A percentile compares a stretch with the other conserved stretches of the same genome.
These are phyloP conservation scores for Recurvomyces mirabilis DNA, from an alignment of 495 filamentous ascomycete species.

Conservation along the genomic window DNA sequence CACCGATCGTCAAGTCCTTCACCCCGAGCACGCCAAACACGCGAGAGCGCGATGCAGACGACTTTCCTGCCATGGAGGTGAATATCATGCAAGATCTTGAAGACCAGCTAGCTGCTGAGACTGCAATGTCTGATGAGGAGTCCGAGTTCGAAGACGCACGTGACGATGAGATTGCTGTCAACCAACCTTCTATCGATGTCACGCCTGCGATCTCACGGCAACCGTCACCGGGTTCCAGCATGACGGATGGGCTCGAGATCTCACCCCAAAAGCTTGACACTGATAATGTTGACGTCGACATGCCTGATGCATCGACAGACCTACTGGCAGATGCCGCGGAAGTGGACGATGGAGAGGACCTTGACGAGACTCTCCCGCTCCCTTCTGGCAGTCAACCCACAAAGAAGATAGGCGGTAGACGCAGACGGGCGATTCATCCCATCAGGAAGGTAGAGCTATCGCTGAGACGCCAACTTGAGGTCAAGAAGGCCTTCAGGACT, in stretches of 20 bases:
- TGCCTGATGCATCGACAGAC: background rate
- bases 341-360: constrained; percentile 8
- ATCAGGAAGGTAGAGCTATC: constrained; percentile 28
- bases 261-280: background rate
- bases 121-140: background rate
- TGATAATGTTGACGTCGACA: background rate
- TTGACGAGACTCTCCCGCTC: constrained; percentile 15
- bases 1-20: background rate
- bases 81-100: too few relatives aligned
- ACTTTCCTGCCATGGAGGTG: too few relatives aligned
- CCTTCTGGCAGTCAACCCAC: constrained; percentile 3
- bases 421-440: constrained; percentile 29
- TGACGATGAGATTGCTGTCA: constrained; percentile 1
- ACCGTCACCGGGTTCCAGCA: constrained; percentile 4
- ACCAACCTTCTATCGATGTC: background rate
- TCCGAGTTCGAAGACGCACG: constrained; percentile 2
- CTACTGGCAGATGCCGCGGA: background rate
- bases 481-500: constrained; percentile 28
- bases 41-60: too few relatives aligned
- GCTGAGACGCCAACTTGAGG: constrained; percentile 29
- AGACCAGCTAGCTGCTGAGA: too few relatives aligned
- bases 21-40: too few relatives aligned
- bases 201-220: constrained; percentile 1
- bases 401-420: constrained; percentile 27
- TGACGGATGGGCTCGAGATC: background rate